phyloP scores from a whole-genome alignment of 2,329 filamentous ascomycete species.

The Diaporthe sp. region DNA sequence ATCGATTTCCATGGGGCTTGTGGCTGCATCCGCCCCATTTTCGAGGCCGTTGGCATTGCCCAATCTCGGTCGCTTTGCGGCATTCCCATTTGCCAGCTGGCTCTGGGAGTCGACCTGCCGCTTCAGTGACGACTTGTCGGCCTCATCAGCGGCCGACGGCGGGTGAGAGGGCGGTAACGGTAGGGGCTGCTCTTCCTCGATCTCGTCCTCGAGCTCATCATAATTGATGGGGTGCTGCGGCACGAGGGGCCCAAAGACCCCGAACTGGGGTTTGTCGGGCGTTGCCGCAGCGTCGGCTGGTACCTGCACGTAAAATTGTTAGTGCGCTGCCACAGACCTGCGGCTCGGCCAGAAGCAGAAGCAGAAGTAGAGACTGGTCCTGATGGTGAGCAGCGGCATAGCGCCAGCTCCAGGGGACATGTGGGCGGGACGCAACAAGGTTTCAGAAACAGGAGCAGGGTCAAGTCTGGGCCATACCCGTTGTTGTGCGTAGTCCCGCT shows the following conservation, averaged over 20 bases:
- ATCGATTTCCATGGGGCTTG: constrained; percentile 71
- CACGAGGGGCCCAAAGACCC: constrained; percentile 68
- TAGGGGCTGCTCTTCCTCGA: constrained; percentile 43
- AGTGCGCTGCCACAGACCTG: constrained; percentile 44
- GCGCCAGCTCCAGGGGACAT: constrained; percentile 18
- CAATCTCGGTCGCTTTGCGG: constrained; percentile 68
- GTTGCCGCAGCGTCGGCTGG: constrained; percentile 58
- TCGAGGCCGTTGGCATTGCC: constrained; percentile 64
- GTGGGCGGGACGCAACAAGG: constrained; percentile 2
- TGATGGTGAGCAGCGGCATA: constrained; percentile 20
- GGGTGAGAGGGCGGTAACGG: constrained; percentile 39
- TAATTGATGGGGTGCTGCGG: constrained; percentile 55
- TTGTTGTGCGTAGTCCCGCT: constrained; percentile 63
- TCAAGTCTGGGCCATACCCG: constrained; percentile 53
- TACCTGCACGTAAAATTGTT: constrained; percentile 58
- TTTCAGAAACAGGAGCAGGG: constrained; percentile 14
- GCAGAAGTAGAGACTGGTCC: constrained; percentile 26
- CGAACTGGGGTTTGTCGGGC: constrained; percentile 56
- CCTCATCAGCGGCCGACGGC: constrained; percentile 36
- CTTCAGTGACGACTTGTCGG: constrained; percentile 61
- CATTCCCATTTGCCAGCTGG: constrained; percentile 64
- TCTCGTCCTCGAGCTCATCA: constrained; percentile 49
- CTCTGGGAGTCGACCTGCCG: constrained; percentile 59
- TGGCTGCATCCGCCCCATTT: constrained; percentile 58
- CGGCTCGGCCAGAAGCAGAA: constrained; percentile 33